A percentile compares a stretch with the other conserved stretches of the same genome.
phyloP scores from a whole-genome alignment of 768 basidiomycete genomes.

The Auricularia cornea region DNA sequence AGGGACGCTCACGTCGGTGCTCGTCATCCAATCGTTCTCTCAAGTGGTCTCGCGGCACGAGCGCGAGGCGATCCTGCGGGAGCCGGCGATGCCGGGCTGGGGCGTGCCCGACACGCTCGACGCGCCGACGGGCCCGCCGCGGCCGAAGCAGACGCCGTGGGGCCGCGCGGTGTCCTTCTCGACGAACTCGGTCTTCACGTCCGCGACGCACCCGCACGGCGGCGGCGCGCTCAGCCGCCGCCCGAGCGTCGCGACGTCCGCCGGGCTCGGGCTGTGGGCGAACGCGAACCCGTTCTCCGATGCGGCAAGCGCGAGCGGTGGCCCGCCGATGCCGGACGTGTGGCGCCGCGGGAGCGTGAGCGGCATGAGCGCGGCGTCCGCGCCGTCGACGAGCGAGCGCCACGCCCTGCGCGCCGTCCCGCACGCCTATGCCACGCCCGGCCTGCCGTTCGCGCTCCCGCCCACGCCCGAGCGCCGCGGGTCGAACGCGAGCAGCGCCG shows the following conservation, averaged over 20 bases:
- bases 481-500: neutral
- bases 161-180: neutral
- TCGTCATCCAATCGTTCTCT: conserved; percentile 50
- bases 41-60: conserved; percentile 56
- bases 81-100: conserved; percentile 22
- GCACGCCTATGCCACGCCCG: neutral
- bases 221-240: neutral
- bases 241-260: neutral
- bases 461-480: neutral
- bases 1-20: conserved; percentile 50
- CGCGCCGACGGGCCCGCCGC: neutral
- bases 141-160: neutral
- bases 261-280: neutral
- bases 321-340: neutral
- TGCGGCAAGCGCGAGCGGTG: neutral
- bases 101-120: neutral
- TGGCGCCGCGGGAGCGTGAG: neutral
- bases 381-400: neutral
- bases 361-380: neutral
- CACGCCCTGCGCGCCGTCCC: neutral
- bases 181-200: neutral
- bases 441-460: neutral
- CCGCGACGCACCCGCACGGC: neutral
- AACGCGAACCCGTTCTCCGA: neutral
- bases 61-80: conserved; percentile 43